Conservation (phyloP, 1,284 basidiomycete genomes). For the Schizophyllum commune region DNA sequence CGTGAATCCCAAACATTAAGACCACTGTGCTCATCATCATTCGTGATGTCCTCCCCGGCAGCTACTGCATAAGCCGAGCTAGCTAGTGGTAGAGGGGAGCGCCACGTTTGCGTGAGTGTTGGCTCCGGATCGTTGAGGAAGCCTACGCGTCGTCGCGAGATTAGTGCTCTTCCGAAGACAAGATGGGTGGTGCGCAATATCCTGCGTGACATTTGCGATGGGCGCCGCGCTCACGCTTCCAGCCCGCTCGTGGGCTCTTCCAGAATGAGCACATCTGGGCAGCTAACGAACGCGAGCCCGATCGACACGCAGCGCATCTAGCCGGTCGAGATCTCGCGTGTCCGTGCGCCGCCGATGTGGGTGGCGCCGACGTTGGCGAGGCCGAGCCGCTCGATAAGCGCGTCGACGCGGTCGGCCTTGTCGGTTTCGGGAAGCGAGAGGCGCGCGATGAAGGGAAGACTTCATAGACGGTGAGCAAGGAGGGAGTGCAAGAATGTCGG, state of each 20-base stretch:
- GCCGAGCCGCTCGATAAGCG: constrained; percentile 70
- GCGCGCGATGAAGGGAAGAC: constrained; percentile 77
- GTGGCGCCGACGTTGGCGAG: constrained; percentile 61
- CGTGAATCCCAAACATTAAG: too few species aligned
- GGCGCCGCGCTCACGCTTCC: constrained; percentile 83
- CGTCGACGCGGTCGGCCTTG: constrained; percentile 63
- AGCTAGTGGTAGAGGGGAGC: too few species aligned
- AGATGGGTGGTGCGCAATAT: constrained; percentile 75
- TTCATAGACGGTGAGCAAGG: constrained; percentile 77
- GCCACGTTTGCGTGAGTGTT: constrained; percentile 90
- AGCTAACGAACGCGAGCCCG: constrained; percentile 74
- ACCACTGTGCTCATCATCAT: too few species aligned
- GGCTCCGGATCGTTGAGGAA: constrained; percentile 88
- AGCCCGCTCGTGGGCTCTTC: constrained; percentile 78
- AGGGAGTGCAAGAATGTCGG: constrained; percentile 46
- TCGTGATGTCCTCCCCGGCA: too few species aligned
- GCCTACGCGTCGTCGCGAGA: constrained; percentile 9
- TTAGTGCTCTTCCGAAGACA: too few species aligned
- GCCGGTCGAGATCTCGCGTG: constrained; percentile 79
- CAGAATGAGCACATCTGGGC: constrained; percentile 74
- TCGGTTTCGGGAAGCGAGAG: constrained; percentile 74
- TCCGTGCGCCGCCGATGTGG: constrained; percentile 72
- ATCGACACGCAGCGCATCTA: constrained; percentile 83
- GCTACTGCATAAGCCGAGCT: too few species aligned
- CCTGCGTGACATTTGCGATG: constrained; percentile 67